These are phyloP conservation scores for Scytalidium sp. DNA, from an alignment of 2,329 filamentous ascomycete genomes.

Conservation along the genomic window DNA sequence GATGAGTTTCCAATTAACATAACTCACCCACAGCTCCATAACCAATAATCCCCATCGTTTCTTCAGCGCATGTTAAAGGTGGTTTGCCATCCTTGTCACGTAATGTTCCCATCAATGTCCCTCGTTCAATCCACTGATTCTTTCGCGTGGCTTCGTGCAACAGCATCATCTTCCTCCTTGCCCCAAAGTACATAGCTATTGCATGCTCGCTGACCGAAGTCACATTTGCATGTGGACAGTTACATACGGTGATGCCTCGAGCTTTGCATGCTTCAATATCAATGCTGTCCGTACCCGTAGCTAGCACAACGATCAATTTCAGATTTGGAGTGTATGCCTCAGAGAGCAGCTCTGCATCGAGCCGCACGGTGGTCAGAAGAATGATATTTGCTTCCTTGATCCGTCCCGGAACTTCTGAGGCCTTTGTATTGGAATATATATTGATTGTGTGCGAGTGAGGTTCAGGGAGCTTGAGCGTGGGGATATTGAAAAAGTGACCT, in stretches of 20 bases:
- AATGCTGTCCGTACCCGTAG: conserved; percentile 34
- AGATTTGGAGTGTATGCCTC: conserved; percentile 26
- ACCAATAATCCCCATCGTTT: conserved; percentile 25
- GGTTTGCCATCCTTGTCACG: neutral
- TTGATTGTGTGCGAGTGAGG: neutral
- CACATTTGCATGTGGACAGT: conserved; percentile 34
- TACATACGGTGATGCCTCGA: conserved; percentile 31
- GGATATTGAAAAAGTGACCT: neutral
- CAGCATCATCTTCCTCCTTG: conserved; percentile 32
- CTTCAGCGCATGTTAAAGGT: conserved; percentile 15
- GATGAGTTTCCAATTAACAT: neutral
- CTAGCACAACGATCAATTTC: conserved; percentile 31
- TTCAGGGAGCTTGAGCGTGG: neutral
- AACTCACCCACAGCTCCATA: conserved; percentile 22
- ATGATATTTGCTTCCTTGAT: conserved; percentile 13
- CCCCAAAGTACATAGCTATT: conserved; percentile 26
- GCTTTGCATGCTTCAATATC: conserved; percentile 32
- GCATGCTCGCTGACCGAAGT: conserved; percentile 32
- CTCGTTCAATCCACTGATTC: conserved; percentile 10
- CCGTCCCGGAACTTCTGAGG: neutral
- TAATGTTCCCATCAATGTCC: neutral
- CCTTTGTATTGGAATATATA: neutral
- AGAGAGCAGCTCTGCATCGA: conserved; percentile 25
- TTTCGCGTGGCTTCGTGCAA: conserved; percentile 24
- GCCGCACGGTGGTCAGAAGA: conserved; percentile 30